phyloP scores from a whole-genome alignment of 2,329 filamentous ascomycete genomes.

The Daldinia eschscholtzii region DNA sequence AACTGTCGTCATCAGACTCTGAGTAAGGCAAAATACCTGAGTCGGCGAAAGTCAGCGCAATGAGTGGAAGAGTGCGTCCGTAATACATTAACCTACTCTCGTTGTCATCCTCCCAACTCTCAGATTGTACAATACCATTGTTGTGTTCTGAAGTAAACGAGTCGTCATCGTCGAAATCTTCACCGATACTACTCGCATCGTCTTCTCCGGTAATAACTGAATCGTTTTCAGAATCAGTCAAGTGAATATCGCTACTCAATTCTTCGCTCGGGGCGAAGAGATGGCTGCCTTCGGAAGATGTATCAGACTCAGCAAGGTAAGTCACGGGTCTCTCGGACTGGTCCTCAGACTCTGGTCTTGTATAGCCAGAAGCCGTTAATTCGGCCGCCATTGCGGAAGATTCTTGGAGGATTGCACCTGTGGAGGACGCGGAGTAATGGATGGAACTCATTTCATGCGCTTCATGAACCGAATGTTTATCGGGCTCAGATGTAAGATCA shows the following conservation, averaged over 20 bases:
- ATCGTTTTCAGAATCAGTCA: slow-evolving; percentile 29
- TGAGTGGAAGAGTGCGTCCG: neutral
- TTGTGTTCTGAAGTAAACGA: slow-evolving; percentile 28
- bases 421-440: slow-evolving; percentile 1
- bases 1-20: slow-evolving; percentile 23
- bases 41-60: slow-evolving; percentile 2
- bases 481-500: slow-evolving; percentile 46
- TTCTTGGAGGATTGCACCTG: neutral
- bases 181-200: slow-evolving; percentile 23
- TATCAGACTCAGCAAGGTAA: neutral
- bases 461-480: slow-evolving; percentile 33
- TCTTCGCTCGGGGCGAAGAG: slow-evolving; percentile 16
- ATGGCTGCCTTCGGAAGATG: neutral
- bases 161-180: slow-evolving; percentile 14
- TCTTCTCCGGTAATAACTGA: slow-evolving; percentile 21
- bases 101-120: slow-evolving; percentile 32
- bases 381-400: neutral
- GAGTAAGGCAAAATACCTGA: slow-evolving; percentile 26
- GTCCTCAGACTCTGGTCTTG: neutral
- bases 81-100: slow-evolving; percentile 32
- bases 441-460: neutral
- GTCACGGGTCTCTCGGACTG: slow-evolving; percentile 2
- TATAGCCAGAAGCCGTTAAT: neutral
- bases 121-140: slow-evolving; percentile 16
- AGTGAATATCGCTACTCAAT: slow-evolving; percentile 20